phyloP scores from a whole-genome alignment of 257 asterid genomes.

The Pogostemon cablin region DNA sequence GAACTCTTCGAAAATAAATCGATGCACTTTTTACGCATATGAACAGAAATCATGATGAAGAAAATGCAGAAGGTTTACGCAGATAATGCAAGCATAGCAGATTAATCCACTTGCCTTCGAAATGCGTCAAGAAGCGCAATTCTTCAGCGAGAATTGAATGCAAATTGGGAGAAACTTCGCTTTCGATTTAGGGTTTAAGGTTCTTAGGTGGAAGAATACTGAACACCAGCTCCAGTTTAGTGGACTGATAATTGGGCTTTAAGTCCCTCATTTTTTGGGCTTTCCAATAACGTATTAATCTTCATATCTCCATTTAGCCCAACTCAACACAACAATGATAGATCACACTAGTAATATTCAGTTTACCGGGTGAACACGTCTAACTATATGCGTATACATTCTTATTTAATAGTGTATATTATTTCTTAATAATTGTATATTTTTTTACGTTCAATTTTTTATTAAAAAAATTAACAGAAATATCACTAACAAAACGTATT shows the following conservation, averaged over 20 bases:
- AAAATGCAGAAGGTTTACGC: background rate
- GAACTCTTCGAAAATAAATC: conserved; percentile 14
- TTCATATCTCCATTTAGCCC: background rate
- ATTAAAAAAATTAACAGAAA: too few relatives aligned
- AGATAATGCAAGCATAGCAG: background rate
- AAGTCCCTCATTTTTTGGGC: background rate
- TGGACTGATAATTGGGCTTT: background rate
- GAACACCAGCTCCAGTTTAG: too few relatives aligned
- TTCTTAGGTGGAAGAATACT: background rate
- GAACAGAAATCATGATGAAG: background rate
- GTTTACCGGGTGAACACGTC: too few relatives aligned
- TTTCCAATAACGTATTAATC: background rate
- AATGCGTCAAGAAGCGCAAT: background rate
- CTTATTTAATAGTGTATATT: too few relatives aligned
- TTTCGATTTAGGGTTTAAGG: background rate
- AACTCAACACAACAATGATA: too few relatives aligned
- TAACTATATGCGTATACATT: too few relatives aligned
- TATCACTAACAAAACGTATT: too few relatives aligned
- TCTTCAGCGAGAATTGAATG: background rate
- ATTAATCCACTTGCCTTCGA: conserved; percentile 9
- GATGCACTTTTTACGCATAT: background rate
- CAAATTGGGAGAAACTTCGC: background rate
- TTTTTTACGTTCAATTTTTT: too few relatives aligned
- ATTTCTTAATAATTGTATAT: too few relatives aligned
- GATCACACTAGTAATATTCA: too few relatives aligned